These are phyloP conservation scores for Hemisphaericaspora xylofermentans DNA, from an alignment of 1,139 yeast genomes.

Conservation along the genomic window DNA sequence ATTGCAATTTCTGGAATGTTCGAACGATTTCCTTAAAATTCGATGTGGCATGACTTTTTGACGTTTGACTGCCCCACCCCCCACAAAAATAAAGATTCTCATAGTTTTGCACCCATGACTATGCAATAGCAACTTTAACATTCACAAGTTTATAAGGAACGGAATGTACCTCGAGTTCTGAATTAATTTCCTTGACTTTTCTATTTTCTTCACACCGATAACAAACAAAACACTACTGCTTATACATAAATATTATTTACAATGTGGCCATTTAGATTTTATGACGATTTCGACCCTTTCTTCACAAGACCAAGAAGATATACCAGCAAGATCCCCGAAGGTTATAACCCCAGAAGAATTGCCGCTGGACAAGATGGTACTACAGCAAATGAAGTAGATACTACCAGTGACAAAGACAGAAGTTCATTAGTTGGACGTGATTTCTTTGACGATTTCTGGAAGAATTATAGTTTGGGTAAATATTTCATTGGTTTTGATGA, in stretches of 20 bases:
- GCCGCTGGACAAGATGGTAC: constrained; percentile 4
- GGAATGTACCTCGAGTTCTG: too few relatives aligned
- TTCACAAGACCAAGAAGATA: constrained; percentile 15
- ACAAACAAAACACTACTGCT: neutral
- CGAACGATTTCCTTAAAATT: too few relatives aligned
- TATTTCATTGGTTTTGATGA: constrained; percentile 19
- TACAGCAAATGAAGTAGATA: too few relatives aligned
- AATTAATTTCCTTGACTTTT: too few relatives aligned
- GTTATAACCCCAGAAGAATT: constrained; percentile 12
- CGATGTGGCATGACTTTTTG: too few relatives aligned
- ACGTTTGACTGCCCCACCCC: too few relatives aligned
- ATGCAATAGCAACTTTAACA: too few relatives aligned
- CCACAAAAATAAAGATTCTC: too few relatives aligned
- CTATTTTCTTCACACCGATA: too few relatives aligned
- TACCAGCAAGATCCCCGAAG: constrained; percentile 10
- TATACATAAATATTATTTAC: neutral
- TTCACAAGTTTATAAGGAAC: too few relatives aligned
- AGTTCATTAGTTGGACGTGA: constrained; percentile 1
- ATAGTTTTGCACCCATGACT: too few relatives aligned
- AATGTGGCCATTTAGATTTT: constrained; percentile 6
- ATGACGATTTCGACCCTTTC: constrained; percentile 15
- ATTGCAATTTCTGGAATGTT: too few relatives aligned
- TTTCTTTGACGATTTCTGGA: constrained; percentile 15
- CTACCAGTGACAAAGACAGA: neutral
- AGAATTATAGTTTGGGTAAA: constrained; percentile 12